Base-by-base conservation (phyloP, 2,329 filamentous ascomycete genomes). In the Dactylellina leptospora region DNA sequence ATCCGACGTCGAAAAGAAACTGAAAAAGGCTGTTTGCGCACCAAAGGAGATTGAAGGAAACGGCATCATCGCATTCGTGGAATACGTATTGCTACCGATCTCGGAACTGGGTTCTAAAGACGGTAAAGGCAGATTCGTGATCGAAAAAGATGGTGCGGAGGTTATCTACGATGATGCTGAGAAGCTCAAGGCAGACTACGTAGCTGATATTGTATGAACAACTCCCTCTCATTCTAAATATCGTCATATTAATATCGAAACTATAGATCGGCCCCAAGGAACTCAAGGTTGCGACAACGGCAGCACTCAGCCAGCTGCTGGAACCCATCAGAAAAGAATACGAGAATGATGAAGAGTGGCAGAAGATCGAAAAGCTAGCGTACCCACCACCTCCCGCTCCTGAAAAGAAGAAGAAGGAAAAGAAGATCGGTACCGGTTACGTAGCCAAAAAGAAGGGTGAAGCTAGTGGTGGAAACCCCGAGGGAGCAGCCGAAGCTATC, bases 71-170 rank as follows among this genome's bases (percentile, higher is more conserved):
- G 87, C 90, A 1, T 93, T 97, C 74, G 88, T 95, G 18, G 91
- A 97, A 80, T 91, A 87, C 78, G 91, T 97, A 27, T 84, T 97
- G 28, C 85, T 99, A 8, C 92, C 92, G 0, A 90, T 89, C 1
- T 83, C 87, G 8, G 84, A 85, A n/a, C 82, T 96, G 48, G 85
- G 81, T 73, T 76, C 75, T 38, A 78, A 79, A 18, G 79, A 80
- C 28, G 83, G 83, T 48, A 80, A 80, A 60, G 81, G 80, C 11
- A 16, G 62, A 74, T 64, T 76, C 45, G 38, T 75, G 77, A 11
- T 78, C 33, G 71, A 72, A 3, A 73, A 75, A 18, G 74, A 76
- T 30, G 76, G 76, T 23, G 69, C 73, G 2, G 60, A 74, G n/a
- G 59, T 77, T 9, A 59, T 73, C 72, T 97, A 97, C 84, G 86